Evolutionary conservation across 495 filamentous ascomycete species (phyloP).

Genomic region (Coniosporium apollinis): DNA sequence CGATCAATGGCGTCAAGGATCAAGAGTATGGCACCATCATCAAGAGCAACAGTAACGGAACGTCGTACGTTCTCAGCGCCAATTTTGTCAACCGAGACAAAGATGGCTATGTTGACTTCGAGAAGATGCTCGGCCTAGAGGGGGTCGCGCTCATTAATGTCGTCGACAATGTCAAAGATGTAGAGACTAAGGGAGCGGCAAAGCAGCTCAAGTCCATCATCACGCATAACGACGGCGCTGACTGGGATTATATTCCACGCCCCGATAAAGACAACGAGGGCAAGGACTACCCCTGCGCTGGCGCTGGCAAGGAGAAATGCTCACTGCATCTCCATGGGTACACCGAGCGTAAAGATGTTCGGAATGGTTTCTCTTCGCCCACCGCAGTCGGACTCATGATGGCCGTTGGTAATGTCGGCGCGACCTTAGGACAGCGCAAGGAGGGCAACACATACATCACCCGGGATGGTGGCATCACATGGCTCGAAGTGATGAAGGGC

Average conservation of each 20-base stretch:
- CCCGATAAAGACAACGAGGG: conserved; percentile 50
- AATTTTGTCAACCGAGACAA: conserved; percentile 59
- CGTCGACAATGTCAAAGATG: conserved; percentile 51
- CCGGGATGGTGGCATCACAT: conserved; percentile 70
- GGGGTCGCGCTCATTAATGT: conserved; percentile 78
- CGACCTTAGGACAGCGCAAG: conserved; percentile 36
- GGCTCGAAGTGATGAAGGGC: conserved; percentile 72
- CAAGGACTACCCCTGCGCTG: conserved; percentile 51
- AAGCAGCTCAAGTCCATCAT: conserved; percentile 83
- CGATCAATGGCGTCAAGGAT: conserved; percentile 40
- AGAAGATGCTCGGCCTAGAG: conserved; percentile 83
- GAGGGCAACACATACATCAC: conserved; percentile 79
- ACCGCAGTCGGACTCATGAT: conserved; percentile 88
- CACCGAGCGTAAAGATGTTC: conserved; percentile 64
- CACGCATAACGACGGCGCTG: conserved; percentile 85
- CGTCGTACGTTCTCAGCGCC: conserved; percentile 73
- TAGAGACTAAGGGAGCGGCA: conserved; percentile 38
- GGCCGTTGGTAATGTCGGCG: conserved; percentile 78
- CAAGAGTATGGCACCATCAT: conserved; percentile 70
- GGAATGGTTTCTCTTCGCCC: conserved; percentile 70
- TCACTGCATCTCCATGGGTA: conserved; percentile 88
- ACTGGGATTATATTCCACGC: conserved; percentile 61
- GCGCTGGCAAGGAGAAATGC: conserved; percentile 41
- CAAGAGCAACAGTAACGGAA: conserved; percentile 97
- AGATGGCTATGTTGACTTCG: conserved; percentile 75